Base-by-base conservation (phyloP, 2,329 filamentous ascomycete genomes). In the Colletotrichum lupini region DNA sequence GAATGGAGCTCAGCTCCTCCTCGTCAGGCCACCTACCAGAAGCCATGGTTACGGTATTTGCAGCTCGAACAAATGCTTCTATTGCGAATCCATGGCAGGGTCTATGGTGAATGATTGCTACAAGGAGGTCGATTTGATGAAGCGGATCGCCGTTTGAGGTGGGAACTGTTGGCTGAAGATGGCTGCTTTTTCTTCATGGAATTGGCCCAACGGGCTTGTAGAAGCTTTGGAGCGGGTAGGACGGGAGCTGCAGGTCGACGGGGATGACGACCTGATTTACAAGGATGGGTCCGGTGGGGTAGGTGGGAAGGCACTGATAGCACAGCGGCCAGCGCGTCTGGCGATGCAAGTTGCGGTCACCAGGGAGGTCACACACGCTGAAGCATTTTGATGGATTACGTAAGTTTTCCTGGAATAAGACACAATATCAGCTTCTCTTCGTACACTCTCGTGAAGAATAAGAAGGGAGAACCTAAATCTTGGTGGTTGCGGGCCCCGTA, bases 21-120 rank as follows among this genome's bases (percentile, higher is more conserved):
- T 26, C 57, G 35, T 74, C 59, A 69, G 69, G 63, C 69, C 64
- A 74, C 72, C 58, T 75, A 76, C 74, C 74, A 62, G 74, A 76
- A 70, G 74, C 74, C 74, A 76, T 76, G 55, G 55, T 67, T 12
- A 52, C 37, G 28, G 28, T 63, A 1, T 19, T 57, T 46, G 52
- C 26, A 68, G 72, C 67, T 74, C 30, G 46, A 56, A 52, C 26
- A 37, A 56, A 30, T 6, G 55, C 7, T 55, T 70, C 57, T 74
- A 72, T 66, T 52, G 59, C 12, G 55, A 68, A 67, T 59, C 67
- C 74, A 75, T 75, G 67, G 57, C 67, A 73, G 49, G 22, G 22
- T 46, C n/a, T 22, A 35, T 35, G 11, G 30, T 7, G 26, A 16
- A 6, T 19, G 14, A 24, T 35, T 35, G 57, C n/a, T 49, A 19